Conservation (phyloP, 163 green algal species). For the Chlamydomonas reinhardtii region DNA sequence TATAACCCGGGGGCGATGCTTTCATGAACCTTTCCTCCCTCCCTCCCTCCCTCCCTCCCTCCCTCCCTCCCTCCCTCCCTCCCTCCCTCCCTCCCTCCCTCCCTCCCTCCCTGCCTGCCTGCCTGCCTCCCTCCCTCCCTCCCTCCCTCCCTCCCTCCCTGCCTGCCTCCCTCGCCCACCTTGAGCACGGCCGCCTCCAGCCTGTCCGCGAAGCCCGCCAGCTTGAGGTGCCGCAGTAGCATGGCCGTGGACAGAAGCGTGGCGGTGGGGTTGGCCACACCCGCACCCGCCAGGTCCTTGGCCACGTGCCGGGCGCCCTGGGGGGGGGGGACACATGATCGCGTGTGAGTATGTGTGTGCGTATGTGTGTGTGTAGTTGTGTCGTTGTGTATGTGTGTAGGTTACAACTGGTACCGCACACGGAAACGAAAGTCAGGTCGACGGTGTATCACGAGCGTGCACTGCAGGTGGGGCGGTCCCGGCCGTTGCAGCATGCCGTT, state of each 20-base stretch:
- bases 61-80: no score
- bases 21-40: no score
- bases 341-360: neutral
- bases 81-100: no score
- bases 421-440: no score
- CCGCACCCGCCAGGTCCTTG: slow-evolving; percentile 70
- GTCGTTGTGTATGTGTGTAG: neutral
- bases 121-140: neutral
- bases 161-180: slow-evolving; percentile 1
- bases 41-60: no score
- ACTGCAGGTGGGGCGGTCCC: no score
- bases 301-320: slow-evolving; percentile 78
- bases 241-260: slow-evolving; percentile 76
- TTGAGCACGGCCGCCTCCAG: slow-evolving; percentile 77
- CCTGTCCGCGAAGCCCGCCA: slow-evolving; percentile 74
- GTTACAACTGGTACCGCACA: no score
- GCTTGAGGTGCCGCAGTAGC: slow-evolving; percentile 80
- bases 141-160: neutral
- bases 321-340: neutral
- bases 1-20: no score
- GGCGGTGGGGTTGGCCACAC: slow-evolving; percentile 78
- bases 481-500: no score
- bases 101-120: no score
- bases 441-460: no score
- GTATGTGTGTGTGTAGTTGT: neutral